phyloP scores from a whole-genome alignment of 192 early-diverging fungal genomes.

The Backusella tarrabulga region DNA sequence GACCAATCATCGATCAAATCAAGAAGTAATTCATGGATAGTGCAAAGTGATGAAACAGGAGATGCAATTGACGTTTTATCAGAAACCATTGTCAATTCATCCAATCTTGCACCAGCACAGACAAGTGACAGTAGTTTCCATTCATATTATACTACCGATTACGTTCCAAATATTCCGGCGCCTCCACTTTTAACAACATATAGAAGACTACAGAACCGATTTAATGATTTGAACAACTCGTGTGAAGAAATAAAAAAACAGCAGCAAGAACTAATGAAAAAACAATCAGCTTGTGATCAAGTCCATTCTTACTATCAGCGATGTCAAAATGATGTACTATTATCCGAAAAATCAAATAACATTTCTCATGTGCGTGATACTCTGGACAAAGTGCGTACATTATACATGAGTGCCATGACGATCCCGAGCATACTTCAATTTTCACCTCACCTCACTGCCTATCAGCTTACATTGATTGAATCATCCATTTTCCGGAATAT shows the following conservation, averaged over 20 bases:
- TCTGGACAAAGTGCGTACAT: slow-evolving; percentile 47
- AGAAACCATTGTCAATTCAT: slow-evolving; percentile 49
- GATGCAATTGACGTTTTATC: slow-evolving; percentile 36
- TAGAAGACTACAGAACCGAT: slow-evolving; percentile 45
- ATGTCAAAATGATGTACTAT: neutral
- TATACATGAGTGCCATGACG: slow-evolving; percentile 53
- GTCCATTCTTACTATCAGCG: neutral
- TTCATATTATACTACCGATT: slow-evolving; percentile 35
- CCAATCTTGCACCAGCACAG: slow-evolving; percentile 45
- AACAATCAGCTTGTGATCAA: neutral
- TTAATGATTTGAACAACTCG: slow-evolving; percentile 28
- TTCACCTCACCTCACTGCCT: slow-evolving; percentile 61
- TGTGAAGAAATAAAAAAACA: slow-evolving; percentile 29
- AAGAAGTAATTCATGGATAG: slow-evolving; percentile 8
- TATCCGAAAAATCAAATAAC: slow-evolving; percentile 1
- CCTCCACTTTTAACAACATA: slow-evolving; percentile 52
- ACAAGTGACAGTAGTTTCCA: slow-evolving; percentile 40
- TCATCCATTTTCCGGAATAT: slow-evolving; percentile 67
- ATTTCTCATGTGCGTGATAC: slow-evolving; percentile 35
- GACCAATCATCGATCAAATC: neutral
- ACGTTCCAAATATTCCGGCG: slow-evolving; percentile 55
- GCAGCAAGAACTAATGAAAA: neutral
- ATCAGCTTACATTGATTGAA: slow-evolving; percentile 69
- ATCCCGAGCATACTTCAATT: slow-evolving; percentile 56
- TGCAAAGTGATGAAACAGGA: neutral